Base-by-base conservation (phyloP, 2,329 filamentous ascomycete species). In the Chaetomium strumarium region DNA sequence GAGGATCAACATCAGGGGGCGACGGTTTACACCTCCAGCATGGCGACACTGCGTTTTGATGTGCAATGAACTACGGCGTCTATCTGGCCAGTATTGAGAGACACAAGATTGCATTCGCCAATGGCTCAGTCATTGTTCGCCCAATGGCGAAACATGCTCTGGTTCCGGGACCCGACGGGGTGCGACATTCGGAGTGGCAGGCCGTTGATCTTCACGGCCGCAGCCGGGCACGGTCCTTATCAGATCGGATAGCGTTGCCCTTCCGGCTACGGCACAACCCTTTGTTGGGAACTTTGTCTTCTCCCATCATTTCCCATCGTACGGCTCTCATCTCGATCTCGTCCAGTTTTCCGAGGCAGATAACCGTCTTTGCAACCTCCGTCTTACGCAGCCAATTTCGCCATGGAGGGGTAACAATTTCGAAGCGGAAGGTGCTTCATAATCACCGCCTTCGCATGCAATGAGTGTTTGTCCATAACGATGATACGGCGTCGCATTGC, bases 161-260 rank as follows among this genome's bases (percentile, higher is more conserved):
- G 40, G 45, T 4, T 39, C 44, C 44, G 45, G 51, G 37, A 36
- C 39, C 14, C 33, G 33, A 34, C 44, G 33, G 42, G 38, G 24
- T 24, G 24, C 24, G 24, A 24, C 24, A 7, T 24, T 24, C 24
- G 24, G 24, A 24, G 24, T n/a, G 24, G 24, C 24, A 17, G 9
- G 14, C 12, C 33, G 33, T 34, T 34, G 3, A 14, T 34, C 14
- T 12, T 12, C 4, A 4, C 33, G 11, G 19, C 31, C 31, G 41
- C 29, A 29, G 38, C 38, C 50, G 38, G 29, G 44, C 43, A 52
- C 44, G 38, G 50, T 47, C 44, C 50, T 52, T 52, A 52, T 52
- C 50, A 33, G 43, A 44, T 48, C 45, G 33, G 50, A 43, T 52
- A 42, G 31, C 39, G 39, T 19, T 37, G 29, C 10, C 43, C 11